phyloP scores from a whole-genome alignment of 2,329 filamentous ascomycete genomes.

The Hymenoscyphus linearis region DNA sequence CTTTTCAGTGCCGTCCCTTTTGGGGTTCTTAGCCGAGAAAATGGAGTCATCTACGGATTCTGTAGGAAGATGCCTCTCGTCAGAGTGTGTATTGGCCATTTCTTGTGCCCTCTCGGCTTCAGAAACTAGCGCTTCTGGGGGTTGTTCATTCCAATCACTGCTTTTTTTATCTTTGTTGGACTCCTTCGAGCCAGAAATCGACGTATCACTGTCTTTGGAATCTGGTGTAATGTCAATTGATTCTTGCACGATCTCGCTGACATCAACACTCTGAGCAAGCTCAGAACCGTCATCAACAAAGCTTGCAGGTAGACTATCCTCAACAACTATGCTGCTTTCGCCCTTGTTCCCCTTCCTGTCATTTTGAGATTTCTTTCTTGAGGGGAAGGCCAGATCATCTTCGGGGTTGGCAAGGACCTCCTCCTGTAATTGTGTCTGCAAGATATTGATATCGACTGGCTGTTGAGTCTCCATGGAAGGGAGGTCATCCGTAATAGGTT shows the following conservation, averaged over 20 bases:
- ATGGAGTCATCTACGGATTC: not conserved
- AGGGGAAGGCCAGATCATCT: slow-evolving; percentile 9
- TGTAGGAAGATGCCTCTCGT: not conserved
- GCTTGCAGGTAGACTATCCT: not conserved
- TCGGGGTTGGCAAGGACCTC: slow-evolving; percentile 1
- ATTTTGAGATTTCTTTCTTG: slow-evolving; percentile 36
- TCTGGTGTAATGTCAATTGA: not conserved
- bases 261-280: not conserved
- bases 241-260: slow-evolving; percentile 1
- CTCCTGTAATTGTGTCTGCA: not conserved
- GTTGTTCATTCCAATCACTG: not conserved
- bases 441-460: not conserved
- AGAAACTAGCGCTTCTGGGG: not conserved
- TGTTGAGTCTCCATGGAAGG: not conserved
- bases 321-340: slow-evolving; percentile 4
- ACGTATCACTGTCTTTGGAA: slow-evolving; percentile 2
- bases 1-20: slow-evolving; percentile 29
- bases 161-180: slow-evolving; percentile 10
- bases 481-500: not conserved
- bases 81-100: not conserved
- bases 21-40: slow-evolving; percentile 3
- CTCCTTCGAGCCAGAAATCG: slow-evolving; percentile 1
- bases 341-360: slow-evolving; percentile 31
- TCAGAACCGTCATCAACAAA: not conserved
- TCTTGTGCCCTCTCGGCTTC: not conserved